Evolutionary conservation across 106 monocot genomes (phyloP).

Genomic region (Phalaenopsis aphrodite): DNA sequence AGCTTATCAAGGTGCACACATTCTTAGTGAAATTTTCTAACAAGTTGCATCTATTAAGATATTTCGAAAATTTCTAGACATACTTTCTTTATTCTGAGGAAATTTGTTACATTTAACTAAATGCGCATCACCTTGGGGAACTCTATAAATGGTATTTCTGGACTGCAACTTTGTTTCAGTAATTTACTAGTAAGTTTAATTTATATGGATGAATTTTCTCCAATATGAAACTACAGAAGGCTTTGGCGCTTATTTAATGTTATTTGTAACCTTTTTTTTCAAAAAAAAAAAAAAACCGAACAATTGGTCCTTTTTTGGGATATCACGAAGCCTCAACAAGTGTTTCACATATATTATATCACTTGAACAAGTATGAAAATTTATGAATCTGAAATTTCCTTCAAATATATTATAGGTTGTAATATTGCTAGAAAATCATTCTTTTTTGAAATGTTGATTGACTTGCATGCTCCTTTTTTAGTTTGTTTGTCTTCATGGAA

Average conservation of each 20-base stretch:
- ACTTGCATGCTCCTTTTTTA: background rate
- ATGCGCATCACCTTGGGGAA: background rate
- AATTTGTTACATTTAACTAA: background rate
- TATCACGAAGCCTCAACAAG: background rate
- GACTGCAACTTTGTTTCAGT: background rate
- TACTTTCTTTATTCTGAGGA: background rate
- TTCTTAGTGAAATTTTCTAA: background rate
- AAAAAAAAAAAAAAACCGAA: background rate
- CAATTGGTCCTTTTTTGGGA: background rate
- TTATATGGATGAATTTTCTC: background rate
- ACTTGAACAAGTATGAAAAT: background rate
- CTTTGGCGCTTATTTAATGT: background rate
- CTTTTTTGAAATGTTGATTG: background rate
- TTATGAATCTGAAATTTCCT: background rate
- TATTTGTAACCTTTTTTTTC: background rate
- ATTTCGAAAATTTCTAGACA: background rate
- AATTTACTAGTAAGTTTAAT: background rate
- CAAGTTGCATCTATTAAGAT: background rate
- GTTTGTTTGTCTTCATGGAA: background rate
- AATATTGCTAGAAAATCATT: background rate
- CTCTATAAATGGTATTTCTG: background rate
- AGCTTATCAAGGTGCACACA: constrained; percentile 79
- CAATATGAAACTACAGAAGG: background rate
- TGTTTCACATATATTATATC: background rate
- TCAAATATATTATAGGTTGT: background rate